These are phyloP conservation scores for Liriodendron chinense DNA, from an alignment of 164 flowering plant genomes.

Conservation along the genomic window DNA sequence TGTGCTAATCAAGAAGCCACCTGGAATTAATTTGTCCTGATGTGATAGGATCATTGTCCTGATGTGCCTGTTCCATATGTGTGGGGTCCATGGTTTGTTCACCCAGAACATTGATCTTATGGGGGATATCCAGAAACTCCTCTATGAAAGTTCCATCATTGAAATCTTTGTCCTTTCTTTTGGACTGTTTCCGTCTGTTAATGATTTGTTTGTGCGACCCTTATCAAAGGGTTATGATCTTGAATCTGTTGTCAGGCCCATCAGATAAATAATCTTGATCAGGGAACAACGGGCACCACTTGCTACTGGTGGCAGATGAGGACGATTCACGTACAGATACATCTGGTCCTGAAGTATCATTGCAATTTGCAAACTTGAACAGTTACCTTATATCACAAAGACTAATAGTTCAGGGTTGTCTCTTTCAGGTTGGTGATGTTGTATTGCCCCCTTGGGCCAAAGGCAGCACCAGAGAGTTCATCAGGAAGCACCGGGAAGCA, in stretches of 20 bases:
- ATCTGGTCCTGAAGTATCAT: not conserved
- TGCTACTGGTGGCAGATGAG: not conserved
- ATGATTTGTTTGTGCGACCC: not conserved
- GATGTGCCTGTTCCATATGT: no score
- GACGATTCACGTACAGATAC: no score
- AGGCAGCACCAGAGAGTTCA: conserved; percentile 92
- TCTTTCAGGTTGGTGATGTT: conserved; percentile 81
- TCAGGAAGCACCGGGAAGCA: conserved; percentile 95
- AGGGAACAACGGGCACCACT: not conserved
- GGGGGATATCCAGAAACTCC: not conserved
- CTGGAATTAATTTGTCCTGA: not conserved
- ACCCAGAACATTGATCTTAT: not conserved
- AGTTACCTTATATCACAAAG: not conserved
- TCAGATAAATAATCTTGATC: not conserved
- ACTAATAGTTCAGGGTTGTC: not conserved
- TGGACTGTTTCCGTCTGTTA: not conserved
- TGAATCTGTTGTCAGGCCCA: not conserved
- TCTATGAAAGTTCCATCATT: not conserved
- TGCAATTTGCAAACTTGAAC: not conserved
- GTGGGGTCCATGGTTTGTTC: not conserved
- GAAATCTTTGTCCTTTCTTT: not conserved
- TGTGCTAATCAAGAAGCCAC: not conserved
- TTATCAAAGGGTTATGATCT: not conserved
- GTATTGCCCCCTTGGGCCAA: conserved; percentile 97
- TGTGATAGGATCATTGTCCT: not conserved